These are phyloP conservation scores for Mycena sanguinolenta DNA, from an alignment of 768 basidiomycete species.

Conservation along the genomic window DNA sequence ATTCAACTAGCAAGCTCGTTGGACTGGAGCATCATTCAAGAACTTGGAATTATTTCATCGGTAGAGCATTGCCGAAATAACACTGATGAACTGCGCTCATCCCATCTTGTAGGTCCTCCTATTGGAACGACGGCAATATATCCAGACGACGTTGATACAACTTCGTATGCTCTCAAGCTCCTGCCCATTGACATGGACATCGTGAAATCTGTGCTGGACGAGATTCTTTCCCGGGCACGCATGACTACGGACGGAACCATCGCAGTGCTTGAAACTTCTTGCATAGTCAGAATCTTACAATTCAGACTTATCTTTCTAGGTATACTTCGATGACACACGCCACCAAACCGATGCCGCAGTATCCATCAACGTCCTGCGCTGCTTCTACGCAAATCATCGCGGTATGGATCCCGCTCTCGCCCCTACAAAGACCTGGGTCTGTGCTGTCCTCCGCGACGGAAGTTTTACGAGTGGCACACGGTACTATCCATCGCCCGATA, in stretches of 20 bases:
- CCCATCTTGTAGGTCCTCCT: neutral
- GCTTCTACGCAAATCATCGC: neutral
- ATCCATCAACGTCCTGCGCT: constrained; percentile 7
- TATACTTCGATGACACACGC: constrained; percentile 9
- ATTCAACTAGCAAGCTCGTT: neutral
- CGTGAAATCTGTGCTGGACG: neutral
- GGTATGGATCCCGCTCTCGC: neutral
- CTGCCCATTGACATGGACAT: neutral
- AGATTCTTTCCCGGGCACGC: neutral
- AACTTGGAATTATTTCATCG: constrained; percentile 3
- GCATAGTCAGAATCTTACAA: neutral
- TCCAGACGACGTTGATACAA: constrained; percentile 2
- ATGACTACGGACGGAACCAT: neutral
- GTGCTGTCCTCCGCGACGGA: neutral
- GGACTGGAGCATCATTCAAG: neutral
- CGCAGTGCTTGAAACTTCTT: neutral
- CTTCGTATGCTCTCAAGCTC: neutral
- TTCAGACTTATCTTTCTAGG: neutral
- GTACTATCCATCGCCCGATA: constrained; percentile 6
- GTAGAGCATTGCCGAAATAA: neutral
- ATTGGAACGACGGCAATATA: neutral
- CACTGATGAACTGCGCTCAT: too few relatives aligned
- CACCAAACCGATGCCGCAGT: neutral
- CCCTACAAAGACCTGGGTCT: neutral
- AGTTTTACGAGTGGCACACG: neutral